Evolutionary conservation across 129 eudicot species (phyloP), one percentile per base, ranked within the genome.

Genomic region (Artemisia argyi): DNA sequence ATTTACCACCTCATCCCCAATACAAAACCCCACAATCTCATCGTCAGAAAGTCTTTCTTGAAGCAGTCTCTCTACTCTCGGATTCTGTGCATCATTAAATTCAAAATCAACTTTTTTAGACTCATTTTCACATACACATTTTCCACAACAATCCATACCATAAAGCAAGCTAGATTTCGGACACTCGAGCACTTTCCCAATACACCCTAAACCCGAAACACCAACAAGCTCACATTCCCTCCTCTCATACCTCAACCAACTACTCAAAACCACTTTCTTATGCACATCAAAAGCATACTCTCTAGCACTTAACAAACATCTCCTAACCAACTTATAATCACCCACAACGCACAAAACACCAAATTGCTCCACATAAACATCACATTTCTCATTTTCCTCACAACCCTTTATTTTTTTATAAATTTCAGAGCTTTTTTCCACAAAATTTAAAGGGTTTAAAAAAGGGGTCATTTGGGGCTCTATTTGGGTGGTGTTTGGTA

Each of bases 151-250:
- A 81, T 81, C 83, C 50, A 78, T 39, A 39, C 46, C 46, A 39
- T 39, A 88, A 70, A 71, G 48, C 82, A 88, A 76, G 81, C 85
- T 81, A 12, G 82, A 73, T 65, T 83, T 88, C 10, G 96, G 86
- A 59, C 95, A 88, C 61, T 88, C 95, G 14, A 85, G 79, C 70
- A 78, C 68, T 73, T 85, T 80, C 16, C 91, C 95, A 18, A 85
- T 81, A 65, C 95, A 88, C 76, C 83, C 85, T 57, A 88, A 61
- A 11, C 82, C 35, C 12, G 85, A 81, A 49, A 76, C 73, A 18
- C 95, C 91, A 26, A 80, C 83, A 75, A 88, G 86, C 57, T 88
- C 96, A n/a, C 83, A 91, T 14, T 88, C 96, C 60, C 91, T 81
- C 76, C 96, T 77, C 74, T 88, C 96, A 35, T 69, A 88, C 68